These are phyloP conservation scores for Balansia obtecta DNA, from an alignment of 2,329 filamentous ascomycete species.

Conservation along the genomic window DNA sequence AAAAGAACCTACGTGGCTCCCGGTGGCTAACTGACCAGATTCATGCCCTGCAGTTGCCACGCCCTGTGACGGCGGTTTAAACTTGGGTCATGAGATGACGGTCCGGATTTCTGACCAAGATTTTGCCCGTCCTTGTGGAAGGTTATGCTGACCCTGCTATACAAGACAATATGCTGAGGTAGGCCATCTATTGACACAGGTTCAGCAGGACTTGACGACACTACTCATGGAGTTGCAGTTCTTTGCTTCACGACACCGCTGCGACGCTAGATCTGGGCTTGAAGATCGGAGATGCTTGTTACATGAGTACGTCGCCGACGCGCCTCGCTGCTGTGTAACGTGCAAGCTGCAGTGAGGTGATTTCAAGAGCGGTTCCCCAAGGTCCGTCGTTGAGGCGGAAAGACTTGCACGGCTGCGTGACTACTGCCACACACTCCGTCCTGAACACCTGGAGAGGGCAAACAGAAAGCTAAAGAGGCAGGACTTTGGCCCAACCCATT, in stretches of 20 bases:
- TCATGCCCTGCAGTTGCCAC: neutral
- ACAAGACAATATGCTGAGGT: neutral
- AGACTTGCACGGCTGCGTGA: too few species aligned
- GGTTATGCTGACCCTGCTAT: neutral
- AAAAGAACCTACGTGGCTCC: neutral
- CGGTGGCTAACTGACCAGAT: neutral
- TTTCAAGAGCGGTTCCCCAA: too few species aligned
- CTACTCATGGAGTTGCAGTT: neutral
- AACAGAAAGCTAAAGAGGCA: too few species aligned
- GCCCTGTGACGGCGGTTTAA: neutral
- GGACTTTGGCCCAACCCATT: too few species aligned
- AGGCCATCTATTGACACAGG: neutral
- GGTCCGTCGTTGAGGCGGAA: too few species aligned
- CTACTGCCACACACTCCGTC: too few species aligned
- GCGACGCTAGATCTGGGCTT: neutral
- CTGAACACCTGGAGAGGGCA: too few species aligned
- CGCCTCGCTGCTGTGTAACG: neutral
- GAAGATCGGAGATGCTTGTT: neutral
- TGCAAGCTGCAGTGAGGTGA: neutral
- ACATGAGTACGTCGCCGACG: neutral
- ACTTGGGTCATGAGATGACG: neutral
- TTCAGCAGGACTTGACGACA: neutral
- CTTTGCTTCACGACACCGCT: neutral
- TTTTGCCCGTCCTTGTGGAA: neutral
- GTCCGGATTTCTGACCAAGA: neutral